A percentile compares a stretch with the other conserved stretches of the same genome.
These are phyloP conservation scores for Hysterangium stoloniferum DNA, from an alignment of 768 basidiomycete genomes.

Conservation along the genomic window DNA sequence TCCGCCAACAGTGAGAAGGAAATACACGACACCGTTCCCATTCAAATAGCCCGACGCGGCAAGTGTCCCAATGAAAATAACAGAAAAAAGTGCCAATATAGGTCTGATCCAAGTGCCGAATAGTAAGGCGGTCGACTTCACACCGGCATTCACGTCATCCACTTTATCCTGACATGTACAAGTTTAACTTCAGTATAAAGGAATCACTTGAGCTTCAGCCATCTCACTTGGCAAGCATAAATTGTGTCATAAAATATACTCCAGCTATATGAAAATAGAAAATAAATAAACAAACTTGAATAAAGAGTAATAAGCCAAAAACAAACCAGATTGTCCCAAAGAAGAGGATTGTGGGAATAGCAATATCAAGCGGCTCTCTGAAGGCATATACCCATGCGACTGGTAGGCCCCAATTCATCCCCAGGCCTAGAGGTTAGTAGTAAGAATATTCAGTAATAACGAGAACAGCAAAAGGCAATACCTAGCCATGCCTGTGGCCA, in stretches of 20 bases:
- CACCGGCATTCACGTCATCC: slow-evolving; percentile 66
- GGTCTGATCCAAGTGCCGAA: slow-evolving; percentile 55
- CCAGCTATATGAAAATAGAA: slow-evolving; percentile 26
- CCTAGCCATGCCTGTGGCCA: slow-evolving; percentile 5
- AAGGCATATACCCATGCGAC: slow-evolving; percentile 13
- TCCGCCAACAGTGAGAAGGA: slow-evolving; percentile 32
- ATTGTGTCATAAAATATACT: slow-evolving; percentile 53
- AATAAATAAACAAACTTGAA: not conserved
- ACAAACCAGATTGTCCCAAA: not conserved
- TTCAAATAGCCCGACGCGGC: slow-evolving; percentile 45
- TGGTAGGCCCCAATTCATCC: slow-evolving; percentile 17
- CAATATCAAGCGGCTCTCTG: not conserved
- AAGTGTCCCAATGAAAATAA: slow-evolving; percentile 45
- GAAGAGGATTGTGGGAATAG: not conserved
- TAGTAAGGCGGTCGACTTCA: slow-evolving; percentile 69
- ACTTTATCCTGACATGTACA: slow-evolving; percentile 69
- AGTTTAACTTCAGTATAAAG: too few relatives aligned
- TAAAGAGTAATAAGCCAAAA: not conserved
- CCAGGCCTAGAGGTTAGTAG: slow-evolving; percentile 11
- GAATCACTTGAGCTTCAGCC: too few relatives aligned
- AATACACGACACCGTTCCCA: slow-evolving; percentile 38
- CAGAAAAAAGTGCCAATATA: slow-evolving; percentile 45
- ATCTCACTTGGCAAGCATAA: too few relatives aligned
- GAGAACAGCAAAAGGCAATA: not conserved
- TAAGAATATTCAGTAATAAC: not conserved